Percentiles rank a stretch among this genome's conserved stretches.
phyloP scores from a whole-genome alignment of 225 moss, liverwort and hornwort species.

The Straminergon stramineum region DNA sequence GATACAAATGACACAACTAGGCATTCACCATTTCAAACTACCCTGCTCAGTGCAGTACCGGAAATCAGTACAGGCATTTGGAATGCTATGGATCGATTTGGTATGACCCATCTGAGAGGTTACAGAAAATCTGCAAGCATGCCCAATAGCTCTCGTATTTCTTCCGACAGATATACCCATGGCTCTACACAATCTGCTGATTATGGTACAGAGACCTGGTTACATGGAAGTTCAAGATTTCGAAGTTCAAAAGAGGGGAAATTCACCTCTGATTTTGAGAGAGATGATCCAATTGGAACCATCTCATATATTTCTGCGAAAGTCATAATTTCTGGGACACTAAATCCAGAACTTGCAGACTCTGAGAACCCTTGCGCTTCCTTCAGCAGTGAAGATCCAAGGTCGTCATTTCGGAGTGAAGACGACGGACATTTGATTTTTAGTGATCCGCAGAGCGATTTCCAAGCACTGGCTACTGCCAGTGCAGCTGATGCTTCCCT shows the following conservation, averaged over 20 bases:
- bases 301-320: not conserved
- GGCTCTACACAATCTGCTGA: not conserved
- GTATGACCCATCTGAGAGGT: constrained; percentile 7
- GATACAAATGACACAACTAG: not conserved
- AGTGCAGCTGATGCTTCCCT: constrained; percentile 89
- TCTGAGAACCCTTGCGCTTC: not conserved
- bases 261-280: not conserved
- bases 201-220: not conserved
- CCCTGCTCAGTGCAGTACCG: constrained; percentile 21
- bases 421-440: constrained; percentile 5
- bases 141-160: constrained; percentile 16
- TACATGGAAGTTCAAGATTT: not conserved
- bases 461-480: constrained; percentile 74
- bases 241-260: not conserved
- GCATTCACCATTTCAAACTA: constrained; percentile 2
- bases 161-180: not conserved
- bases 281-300: not conserved
- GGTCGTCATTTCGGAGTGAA: not conserved
- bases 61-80: constrained; percentile 31
- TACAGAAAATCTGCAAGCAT: constrained; percentile 3
- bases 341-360: not conserved
- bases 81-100: constrained; percentile 31
- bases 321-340: not conserved
- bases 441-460: constrained; percentile 43
- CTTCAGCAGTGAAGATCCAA: not conserved